Evolutionary conservation across 805 yeast genomes (phyloP), one percentile per base, ranked within the genome.

Genomic region (Suhomyces sp.): DNA sequence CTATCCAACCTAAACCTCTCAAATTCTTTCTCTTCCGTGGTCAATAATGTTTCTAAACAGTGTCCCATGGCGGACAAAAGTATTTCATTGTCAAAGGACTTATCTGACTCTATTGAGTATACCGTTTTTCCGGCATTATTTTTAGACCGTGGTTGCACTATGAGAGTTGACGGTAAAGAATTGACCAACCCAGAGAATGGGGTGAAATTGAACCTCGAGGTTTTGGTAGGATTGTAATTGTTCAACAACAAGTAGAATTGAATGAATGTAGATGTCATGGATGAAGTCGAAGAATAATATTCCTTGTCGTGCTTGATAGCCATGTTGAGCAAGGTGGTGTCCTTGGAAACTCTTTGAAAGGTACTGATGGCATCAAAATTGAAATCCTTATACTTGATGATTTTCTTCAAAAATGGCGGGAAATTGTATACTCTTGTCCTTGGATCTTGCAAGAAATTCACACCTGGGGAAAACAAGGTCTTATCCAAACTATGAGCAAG

Each of bases 251-350:
- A 70, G 59, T 93, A 96, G 39, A 91, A 65, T 32, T 88, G 95
- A 3, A 80, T 68, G 28, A 91, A 68, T 1, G 81, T 60, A 1
- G 81, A 70, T 0, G 98, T 90, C 85, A 91, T 74, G 1, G 96
- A 84, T 13, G 95, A 84, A 0, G 98, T 88, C 1, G 96, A 88
- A 2, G 95, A 84, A 39, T 74, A 76, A 53, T 70, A 91, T 37
- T 51, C 57, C 53, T 48, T 65, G 26, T 46, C 48, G 32, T 38
- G 44, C 29, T 43, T 38, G 13, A 48, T 44, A 0, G 91, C 80
- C 7, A 83, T 55, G 4, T 64, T 35, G 1, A 74, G 48, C 30
- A 91, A 64, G 0, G 50, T 51, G 9, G 52, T 41, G 61, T 91
- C 96, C 48, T 76, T 76, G 3, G 85, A 76, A 0, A 95, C 80